Evolutionary conservation across 129 eudicot species (phyloP).

Genomic region (Dittrichia graveolens): DNA sequence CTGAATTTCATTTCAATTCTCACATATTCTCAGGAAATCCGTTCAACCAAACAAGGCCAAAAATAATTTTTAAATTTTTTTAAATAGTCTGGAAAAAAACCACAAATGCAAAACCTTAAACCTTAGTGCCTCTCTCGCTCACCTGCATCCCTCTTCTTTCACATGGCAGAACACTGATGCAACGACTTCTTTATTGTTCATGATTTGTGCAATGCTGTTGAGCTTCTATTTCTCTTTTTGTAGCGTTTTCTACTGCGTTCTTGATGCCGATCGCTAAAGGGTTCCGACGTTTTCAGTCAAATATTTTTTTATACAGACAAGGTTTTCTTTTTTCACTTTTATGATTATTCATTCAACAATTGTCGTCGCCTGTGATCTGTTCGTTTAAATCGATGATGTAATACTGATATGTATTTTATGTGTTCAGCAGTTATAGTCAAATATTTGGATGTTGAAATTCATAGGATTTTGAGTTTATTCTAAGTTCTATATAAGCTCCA

Average conservation of each 20-base stretch:
- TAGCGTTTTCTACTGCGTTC: constrained; percentile 20
- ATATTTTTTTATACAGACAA: constrained; percentile 16
- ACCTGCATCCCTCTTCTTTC: neutral
- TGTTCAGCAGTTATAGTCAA: neutral
- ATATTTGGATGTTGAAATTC: neutral
- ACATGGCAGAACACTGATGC: neutral
- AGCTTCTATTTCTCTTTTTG: neutral
- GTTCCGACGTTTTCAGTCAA: constrained; percentile 32
- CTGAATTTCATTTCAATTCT: too few relatives aligned
- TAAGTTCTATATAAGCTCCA: neutral
- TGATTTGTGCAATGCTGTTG: constrained; percentile 28
- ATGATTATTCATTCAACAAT: neutral
- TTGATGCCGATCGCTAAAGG: constrained; percentile 34
- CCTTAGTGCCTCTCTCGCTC: neutral
- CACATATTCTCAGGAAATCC: too few relatives aligned
- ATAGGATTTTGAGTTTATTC: neutral
- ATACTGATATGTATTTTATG: too few relatives aligned
- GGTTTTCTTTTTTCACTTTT: constrained; percentile 25
- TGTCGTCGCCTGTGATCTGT: neutral
- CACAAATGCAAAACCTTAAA: constrained; percentile 4
- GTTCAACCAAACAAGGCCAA: too few relatives aligned
- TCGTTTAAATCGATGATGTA: neutral
- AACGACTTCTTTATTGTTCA: neutral
- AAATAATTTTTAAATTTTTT: too few relatives aligned
- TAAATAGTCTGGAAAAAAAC: constrained; percentile 14